Evolutionary conservation across 768 basidiomycete genomes (phyloP).

Genomic region (Leucosporidium scottii): DNA sequence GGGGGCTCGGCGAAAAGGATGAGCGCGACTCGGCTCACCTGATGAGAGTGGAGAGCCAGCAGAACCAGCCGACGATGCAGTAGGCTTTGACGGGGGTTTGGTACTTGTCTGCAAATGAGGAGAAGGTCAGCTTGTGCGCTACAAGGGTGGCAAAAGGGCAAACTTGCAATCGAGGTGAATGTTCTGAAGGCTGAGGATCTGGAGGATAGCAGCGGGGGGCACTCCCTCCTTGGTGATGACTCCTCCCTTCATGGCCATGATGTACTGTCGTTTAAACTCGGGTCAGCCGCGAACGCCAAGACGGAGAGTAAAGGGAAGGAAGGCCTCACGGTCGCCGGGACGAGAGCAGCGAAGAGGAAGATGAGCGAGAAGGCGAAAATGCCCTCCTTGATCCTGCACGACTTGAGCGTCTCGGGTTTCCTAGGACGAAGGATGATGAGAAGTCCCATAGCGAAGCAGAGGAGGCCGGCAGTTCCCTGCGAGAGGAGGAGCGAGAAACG

Average conservation of each 20-base stretch:
- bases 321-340: slow-evolving; percentile 11
- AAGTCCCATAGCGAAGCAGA: slow-evolving; percentile 15
- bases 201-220: slow-evolving; percentile 4
- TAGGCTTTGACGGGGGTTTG: slow-evolving; percentile 5
- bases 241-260: slow-evolving; percentile 4
- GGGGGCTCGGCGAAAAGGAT: not conserved
- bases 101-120: slow-evolving; percentile 8
- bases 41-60: slow-evolving; percentile 18
- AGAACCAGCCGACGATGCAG: slow-evolving; percentile 25
- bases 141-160: not conserved
- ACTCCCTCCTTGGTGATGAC: slow-evolving; percentile 13
- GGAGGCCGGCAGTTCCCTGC: slow-evolving; percentile 8
- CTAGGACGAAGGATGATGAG: slow-evolving; percentile 5
- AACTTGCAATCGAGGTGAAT: slow-evolving; percentile 7
- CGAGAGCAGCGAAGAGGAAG: slow-evolving; percentile 22
- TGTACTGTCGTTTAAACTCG: not conserved
- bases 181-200: slow-evolving; percentile 8
- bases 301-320: not conserved
- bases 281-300: not conserved
- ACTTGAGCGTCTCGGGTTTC: slow-evolving; percentile 17
- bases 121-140: not conserved
- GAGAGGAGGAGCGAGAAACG: not conserved
- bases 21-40: not conserved
- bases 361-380: slow-evolving; percentile 8
- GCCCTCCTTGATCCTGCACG: slow-evolving; percentile 28